Evolutionary conservation across 495 filamentous ascomycete genomes (phyloP), one percentile per base, ranked within the genome.

Genomic region (Eremomyces bilateralis): DNA sequence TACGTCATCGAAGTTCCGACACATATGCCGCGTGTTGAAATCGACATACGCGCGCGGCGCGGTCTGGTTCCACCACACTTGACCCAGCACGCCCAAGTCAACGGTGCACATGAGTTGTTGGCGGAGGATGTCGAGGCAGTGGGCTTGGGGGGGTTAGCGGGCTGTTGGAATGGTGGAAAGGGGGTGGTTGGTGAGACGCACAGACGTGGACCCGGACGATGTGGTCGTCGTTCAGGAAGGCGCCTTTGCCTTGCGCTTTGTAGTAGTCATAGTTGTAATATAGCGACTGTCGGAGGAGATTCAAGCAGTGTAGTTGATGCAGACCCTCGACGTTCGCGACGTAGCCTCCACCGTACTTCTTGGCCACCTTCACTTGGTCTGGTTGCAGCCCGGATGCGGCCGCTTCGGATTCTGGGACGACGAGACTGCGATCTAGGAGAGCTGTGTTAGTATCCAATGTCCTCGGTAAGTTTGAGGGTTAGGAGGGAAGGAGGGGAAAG

Each of bases 251-350:
- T 13, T 49, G 35, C 0, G 43, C 40, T 25, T 55, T 57, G 46
- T 73, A 73, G 42, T 69, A 60, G 22, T 68, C 59, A 38, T 62
- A 64, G 42, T 69, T 71, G 49, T 60, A 70, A 39, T 61, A 64
- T 0, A 67, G 52, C 0, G 61, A 51, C 47, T 71, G 57, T 3
- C 68, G 59, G 3, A 71, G 50, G 20, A 70, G 56, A 31, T 73
- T 67, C 42, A 70, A 42, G 32, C 68, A 73, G 38, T 69, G 65
- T 2, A 71, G 44, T 39, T 71, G 67, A 37, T 70, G 67, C 10
- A 71, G 41, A 0, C 65, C 65, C 44, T 68, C 66, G 5, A 70
- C 51, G 34, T 67, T 65, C 0, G 61, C 67, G 1, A 62, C 58
- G 37, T 51, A 62, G 0, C 66, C 67, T 5, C 66, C 66, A 3